A percentile compares a stretch with the other conserved stretches of the same genome.
Conservation (phyloP, 1,284 basidiomycete species). For the Ganoderma leucocontextum region DNA sequence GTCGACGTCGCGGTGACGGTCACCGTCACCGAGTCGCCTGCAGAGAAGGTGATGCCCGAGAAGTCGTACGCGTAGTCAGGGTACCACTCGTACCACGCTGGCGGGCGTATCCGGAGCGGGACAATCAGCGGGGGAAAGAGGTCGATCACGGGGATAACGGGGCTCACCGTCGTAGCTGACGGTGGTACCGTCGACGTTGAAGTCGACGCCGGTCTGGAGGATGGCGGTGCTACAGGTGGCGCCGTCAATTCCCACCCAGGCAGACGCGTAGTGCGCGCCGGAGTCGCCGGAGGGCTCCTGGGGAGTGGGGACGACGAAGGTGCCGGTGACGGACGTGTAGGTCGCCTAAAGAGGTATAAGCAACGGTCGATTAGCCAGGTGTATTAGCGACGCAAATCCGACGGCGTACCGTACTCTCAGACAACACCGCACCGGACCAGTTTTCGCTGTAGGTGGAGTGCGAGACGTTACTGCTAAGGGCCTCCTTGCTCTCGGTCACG, state of each 20-base stretch:
- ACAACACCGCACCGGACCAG: slow-evolving; percentile 40
- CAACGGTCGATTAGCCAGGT: background rate
- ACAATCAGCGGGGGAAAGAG: background rate
- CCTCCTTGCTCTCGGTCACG: slow-evolving; percentile 5
- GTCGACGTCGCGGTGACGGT: slow-evolving; percentile 41
- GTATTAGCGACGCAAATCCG: no score
- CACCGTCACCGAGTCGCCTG: slow-evolving; percentile 43
- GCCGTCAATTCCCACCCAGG: background rate
- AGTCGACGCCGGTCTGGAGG: slow-evolving; percentile 40
- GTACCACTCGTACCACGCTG: slow-evolving; percentile 40
- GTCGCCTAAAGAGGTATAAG: slow-evolving; percentile 30
- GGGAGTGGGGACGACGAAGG: slow-evolving; percentile 43
- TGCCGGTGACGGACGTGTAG: slow-evolving; percentile 42
- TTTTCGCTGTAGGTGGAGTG: slow-evolving; percentile 37
- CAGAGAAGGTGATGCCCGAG: slow-evolving; percentile 40
- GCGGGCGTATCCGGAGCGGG: background rate
- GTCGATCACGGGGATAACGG: background rate
- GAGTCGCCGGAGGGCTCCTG: slow-evolving; percentile 33
- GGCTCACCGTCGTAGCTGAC: slow-evolving; percentile 39
- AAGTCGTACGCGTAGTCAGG: slow-evolving; percentile 44
- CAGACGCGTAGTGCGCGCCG: background rate
- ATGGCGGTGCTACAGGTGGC: background rate
- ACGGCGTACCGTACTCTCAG: slow-evolving; percentile 28
- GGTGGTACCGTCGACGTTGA: slow-evolving; percentile 35
- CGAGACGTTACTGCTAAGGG: slow-evolving; percentile 22